Evolutionary conservation across 257 asterid species (phyloP), one percentile per base, ranked within the genome.

Genomic region (Apocynum venetum): DNA sequence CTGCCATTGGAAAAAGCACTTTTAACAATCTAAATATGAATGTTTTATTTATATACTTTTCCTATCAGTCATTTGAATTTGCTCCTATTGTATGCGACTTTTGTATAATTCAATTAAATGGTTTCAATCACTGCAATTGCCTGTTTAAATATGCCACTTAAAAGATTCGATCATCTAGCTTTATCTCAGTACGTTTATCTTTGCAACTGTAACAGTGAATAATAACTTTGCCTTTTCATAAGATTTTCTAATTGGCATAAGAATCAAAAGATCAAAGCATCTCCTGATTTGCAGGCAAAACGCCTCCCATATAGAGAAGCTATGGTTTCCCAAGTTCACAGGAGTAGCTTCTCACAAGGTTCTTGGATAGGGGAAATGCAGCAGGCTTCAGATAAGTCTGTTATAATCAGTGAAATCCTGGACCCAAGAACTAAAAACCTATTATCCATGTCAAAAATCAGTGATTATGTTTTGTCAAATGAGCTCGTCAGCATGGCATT

Each of bases 311-410:
- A 81, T 82, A 83, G 86, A 82, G 98, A 91, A 69, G 85, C 94
- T 47, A 80, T 84, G 89, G 87, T 89, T 82, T 83, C 92, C 72
- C 90, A 83, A 77, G 82, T 76, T 81, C 89, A 89, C 60, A 81
- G 96, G 81, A 86, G 88, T 84, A 87, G 92, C 88, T 85, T 90
- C 86, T 89, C 93, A 2, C 98, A 89, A 79, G 97, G 98, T 78
- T 91, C 98, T 40, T 93, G 98, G 98, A 93, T 91, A 36, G 98
- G 96, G 74, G 98, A 93, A 85, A 93, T 93, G 98, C 98, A 93
- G 86, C 94, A 91, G 89, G 98, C 98, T 80, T 93, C 98, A 0
- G 92, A 88, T 77, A 86, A 91, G 65, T 91, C 98, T 31, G 98
- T 93, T 79, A 93, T 93, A 81, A 93, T 93, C 80, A 93, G 98